Conservation (phyloP, 1,284 basidiomycete genomes). For the Marasmius fiardii region DNA sequence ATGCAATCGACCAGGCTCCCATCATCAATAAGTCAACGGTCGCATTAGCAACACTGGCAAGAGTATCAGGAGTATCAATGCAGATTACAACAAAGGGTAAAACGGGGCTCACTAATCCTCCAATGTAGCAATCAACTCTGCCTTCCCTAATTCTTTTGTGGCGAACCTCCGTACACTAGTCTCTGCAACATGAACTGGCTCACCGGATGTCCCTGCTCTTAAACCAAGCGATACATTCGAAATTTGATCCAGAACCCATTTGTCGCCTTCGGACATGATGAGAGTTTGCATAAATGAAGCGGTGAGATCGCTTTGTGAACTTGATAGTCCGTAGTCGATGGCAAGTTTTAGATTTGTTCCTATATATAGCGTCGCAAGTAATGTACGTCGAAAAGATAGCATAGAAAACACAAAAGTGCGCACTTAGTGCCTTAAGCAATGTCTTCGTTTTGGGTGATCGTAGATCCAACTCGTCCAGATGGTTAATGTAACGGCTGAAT, state of each 20-base stretch:
- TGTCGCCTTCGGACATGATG: constrained; percentile 84
- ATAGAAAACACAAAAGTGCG: constrained; percentile 19
- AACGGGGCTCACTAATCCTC: constrained; percentile 88
- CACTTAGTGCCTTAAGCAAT: constrained; percentile 72
- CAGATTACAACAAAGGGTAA: constrained; percentile 11
- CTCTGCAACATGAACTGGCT: constrained; percentile 66
- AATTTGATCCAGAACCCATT: constrained; percentile 67
- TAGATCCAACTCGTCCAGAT: constrained; percentile 64
- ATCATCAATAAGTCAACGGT: constrained; percentile 73
- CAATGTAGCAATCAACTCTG: constrained; percentile 68
- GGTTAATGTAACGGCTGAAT: constrained; percentile 78
- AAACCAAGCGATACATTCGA: constrained; percentile 59
- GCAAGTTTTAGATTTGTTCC: constrained; percentile 79
- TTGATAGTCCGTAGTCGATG: constrained; percentile 76
- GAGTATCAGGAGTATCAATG: constrained; percentile 3
- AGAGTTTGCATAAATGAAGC: constrained; percentile 81
- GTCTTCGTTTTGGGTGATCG: constrained; percentile 58
- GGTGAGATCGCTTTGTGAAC: constrained; percentile 73
- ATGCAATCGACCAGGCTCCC: constrained; percentile 64
- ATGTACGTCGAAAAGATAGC: constrained; percentile 6
- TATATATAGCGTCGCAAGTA: constrained; percentile 23
- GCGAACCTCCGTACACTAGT: constrained; percentile 71
- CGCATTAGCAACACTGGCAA: constrained; percentile 70
- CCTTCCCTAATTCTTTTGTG: constrained; percentile 72
- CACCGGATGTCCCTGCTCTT: constrained; percentile 55